Percentiles rank a stretch among this genome's conserved stretches.
These are phyloP conservation scores for Neurospora cerealis DNA, from an alignment of 495 filamentous ascomycete species.

Conservation along the genomic window DNA sequence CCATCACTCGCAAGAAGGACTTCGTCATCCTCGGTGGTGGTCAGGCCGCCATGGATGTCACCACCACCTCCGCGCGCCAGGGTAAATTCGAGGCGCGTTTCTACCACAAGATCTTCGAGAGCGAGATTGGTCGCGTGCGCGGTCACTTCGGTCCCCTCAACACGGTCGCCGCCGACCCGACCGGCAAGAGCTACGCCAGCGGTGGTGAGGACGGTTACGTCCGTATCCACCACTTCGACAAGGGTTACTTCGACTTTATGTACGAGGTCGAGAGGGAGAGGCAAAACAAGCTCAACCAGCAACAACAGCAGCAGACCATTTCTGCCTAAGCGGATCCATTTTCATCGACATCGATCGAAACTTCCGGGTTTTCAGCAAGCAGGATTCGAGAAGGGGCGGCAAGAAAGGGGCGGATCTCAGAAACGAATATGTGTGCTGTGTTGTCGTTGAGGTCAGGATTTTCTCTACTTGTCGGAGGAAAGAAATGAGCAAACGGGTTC, in stretches of 20 bases:
- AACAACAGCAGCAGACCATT: background rate
- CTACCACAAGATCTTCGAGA: slow-evolving; percentile 98
- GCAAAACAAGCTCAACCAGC: slow-evolving; percentile 16
- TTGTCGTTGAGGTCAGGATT: background rate
- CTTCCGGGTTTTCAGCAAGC: background rate
- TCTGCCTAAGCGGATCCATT: background rate
- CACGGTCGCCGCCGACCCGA: slow-evolving; percentile 75
- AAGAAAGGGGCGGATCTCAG: background rate
- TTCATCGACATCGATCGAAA: background rate
- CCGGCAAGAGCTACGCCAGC: slow-evolving; percentile 81
- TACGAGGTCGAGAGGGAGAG: slow-evolving; percentile 87
- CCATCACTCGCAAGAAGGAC: slow-evolving; percentile 88
- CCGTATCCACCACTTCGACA: slow-evolving; percentile 95
- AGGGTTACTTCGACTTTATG: slow-evolving; percentile 94
- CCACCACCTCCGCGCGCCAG: slow-evolving; percentile 84
- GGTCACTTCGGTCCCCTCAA: slow-evolving; percentile 92
- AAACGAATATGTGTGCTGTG: background rate
- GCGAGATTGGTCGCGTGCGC: slow-evolving; percentile 92
- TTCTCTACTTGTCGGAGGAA: background rate
- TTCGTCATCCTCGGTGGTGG: slow-evolving; percentile 96
- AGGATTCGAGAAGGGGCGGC: background rate
- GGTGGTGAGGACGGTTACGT: slow-evolving; percentile 99
- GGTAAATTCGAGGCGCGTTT: slow-evolving; percentile 98
- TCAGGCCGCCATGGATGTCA: slow-evolving; percentile 98
- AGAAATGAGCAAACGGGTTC: background rate